Evolutionary conservation across 768 basidiomycete species (phyloP), one percentile per base, ranked within the genome.

Genomic region (Amanita exitialis): DNA sequence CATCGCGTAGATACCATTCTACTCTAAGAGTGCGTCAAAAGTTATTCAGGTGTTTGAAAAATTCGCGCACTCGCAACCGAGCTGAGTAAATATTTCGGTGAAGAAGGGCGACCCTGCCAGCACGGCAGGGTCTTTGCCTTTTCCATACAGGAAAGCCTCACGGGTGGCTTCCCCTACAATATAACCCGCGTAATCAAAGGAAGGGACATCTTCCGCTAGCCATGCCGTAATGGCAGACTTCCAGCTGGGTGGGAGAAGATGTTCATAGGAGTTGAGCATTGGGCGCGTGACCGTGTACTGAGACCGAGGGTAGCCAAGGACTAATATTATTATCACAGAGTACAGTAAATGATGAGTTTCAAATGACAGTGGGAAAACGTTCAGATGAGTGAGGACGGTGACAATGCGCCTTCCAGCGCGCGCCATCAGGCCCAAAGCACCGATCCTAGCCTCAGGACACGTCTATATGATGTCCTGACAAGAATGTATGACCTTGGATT

Each of bases 81-180:
- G 76, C 58, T 91, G 89, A 39, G 69, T 67, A 65, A 98, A 97
- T 52, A 98, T 79, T 67, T 98, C 91, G 32, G 87, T 85, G 60
- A 98, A 90, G 69, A 99, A 98, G 0, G 95, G 96, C 7, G 84
- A 87, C 47, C 96, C 96, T 9, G 96, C 96, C 6, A 99, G 77
- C 23, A 98, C 84, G 20, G 80, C 80, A 15, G 76, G 58, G 51
- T 80, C 75, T 47, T 81, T 79, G 53, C 90, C 91, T 70, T 99
- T 98, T 44, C 93, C 95, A 58, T 91, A 76, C 15, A 98, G 77
- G 62, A 83, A 86, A 6, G 96, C 96, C 63, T 88, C 83, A 37
- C 91, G 82, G 34, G 78, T 69, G 6, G 78, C 85, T 62, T 98
- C 94, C 12, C 95, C 95, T 7, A 99, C 95, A 44, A 98, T 91